phyloP scores from a whole-genome alignment of 768 basidiomycete species.

The Lenzites betulinus region DNA sequence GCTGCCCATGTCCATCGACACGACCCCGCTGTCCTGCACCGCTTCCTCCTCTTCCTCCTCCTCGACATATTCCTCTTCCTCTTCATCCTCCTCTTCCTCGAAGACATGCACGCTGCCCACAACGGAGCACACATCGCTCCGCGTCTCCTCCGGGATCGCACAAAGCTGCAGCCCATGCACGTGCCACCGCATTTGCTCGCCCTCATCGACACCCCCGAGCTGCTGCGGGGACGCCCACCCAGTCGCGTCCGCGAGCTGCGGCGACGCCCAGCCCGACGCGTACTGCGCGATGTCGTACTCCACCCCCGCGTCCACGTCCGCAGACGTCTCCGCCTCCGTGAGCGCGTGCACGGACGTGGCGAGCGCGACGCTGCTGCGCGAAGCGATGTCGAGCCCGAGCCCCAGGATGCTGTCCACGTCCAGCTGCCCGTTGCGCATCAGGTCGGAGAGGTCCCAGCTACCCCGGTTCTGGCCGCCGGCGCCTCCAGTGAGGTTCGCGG shows the following conservation, averaged over 20 bases:
- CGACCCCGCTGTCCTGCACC: not conserved
- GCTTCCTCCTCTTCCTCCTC: not conserved
- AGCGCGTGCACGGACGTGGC: not conserved
- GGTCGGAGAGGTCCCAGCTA: constrained; percentile 28
- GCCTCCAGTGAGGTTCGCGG: not conserved
- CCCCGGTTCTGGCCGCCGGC: not conserved
- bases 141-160: constrained; percentile 30
- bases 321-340: not conserved
- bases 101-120: constrained; percentile 3
- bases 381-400: constrained; percentile 17
- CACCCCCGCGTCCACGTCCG: not conserved
- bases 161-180: constrained; percentile 26
- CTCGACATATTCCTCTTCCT: not conserved
- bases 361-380: constrained; percentile 1
- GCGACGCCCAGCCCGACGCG: constrained; percentile 5
- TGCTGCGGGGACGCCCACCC: constrained; percentile 1
- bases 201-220: not conserved
- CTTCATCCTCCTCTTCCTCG: not conserved
- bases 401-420: constrained; percentile 34
- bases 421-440: constrained; percentile 27
- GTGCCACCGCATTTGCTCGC: constrained; percentile 2
- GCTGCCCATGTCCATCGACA: constrained; percentile 1
- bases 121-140: constrained; percentile 22
- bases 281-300: constrained; percentile 14
- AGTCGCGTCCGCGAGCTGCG: not conserved